Evolutionary conservation across 768 basidiomycete species (phyloP).

Genomic region (Trametes cinnabarina): DNA sequence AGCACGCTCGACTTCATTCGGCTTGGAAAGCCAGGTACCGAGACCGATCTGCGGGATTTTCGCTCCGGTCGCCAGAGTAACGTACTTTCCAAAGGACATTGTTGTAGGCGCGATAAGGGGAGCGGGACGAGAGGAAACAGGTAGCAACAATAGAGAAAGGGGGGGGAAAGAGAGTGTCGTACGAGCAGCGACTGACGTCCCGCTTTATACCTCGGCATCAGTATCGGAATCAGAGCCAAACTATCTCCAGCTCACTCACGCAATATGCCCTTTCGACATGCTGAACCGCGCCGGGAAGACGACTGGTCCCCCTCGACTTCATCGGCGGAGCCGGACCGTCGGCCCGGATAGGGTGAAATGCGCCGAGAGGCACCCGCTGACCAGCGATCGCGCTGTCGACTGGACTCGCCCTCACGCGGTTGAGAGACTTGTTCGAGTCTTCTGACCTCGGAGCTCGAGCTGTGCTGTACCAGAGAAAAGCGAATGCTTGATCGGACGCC

Average conservation of each 20-base stretch:
- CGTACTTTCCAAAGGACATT: constrained; percentile 43
- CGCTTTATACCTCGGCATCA: constrained; percentile 13
- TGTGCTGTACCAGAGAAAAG: not conserved
- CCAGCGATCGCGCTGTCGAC: not conserved
- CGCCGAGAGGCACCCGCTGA: not conserved
- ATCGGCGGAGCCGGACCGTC: constrained; percentile 1
- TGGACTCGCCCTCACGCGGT: not conserved
- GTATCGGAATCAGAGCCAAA: constrained; percentile 2
- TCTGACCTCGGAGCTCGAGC: not conserved
- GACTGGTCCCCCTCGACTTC: too few species aligned
- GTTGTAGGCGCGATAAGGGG: not conserved
- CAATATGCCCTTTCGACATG: not conserved
- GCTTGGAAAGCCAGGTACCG: constrained; percentile 79
- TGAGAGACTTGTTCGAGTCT: not conserved
- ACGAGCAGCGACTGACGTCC: not conserved
- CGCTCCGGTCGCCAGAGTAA: constrained; percentile 47
- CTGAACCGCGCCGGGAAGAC: too few species aligned
- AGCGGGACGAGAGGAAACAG: not conserved
- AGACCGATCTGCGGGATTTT: constrained; percentile 75
- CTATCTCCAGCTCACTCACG: not conserved
- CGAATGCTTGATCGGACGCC: not conserved
- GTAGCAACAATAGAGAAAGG: not conserved
- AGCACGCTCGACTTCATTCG: constrained; percentile 71
- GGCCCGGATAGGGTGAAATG: constrained; percentile 5
- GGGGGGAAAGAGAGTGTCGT: not conserved